Base-by-base conservation (phyloP, 805 yeast genomes). In the Candida manassasensis region DNA sequence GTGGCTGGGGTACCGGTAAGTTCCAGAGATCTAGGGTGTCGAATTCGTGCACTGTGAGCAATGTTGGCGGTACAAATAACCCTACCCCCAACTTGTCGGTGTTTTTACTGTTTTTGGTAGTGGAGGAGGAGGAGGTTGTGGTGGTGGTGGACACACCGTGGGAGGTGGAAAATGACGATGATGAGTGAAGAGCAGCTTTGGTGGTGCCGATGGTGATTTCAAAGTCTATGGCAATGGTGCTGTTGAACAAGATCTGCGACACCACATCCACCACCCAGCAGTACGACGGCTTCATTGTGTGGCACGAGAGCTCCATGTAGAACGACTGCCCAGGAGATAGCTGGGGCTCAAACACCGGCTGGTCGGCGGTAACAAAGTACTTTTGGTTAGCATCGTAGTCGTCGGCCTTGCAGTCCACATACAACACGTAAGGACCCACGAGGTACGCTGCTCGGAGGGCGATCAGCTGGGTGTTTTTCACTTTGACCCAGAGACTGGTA, bases 341-440 rank as follows among this genome's bases (percentile, higher is more conserved):
- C 50, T 79, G 84, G 0, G 90, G 81, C 47, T 83, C 87, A 51
- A 71, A 84, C 18, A 62, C 61, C 0, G 95, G 95, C 47, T 81
- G 88, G 50, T 84, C 89, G 0, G 85, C 86, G 2, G 89, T 78
- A 10, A 82, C 69, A 48, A 80, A 80, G 41, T 76, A 69, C 29
- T 62, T 57, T 36, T 66, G 53, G 26, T 70, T 55, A 36, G 73
- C 79, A 40, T 75, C 61, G 53, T 79, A 93, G 25, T 79, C 83
- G 8, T 57, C 66, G 0, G 90, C 79, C 29, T 80, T 67, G 32
- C 93, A 77, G 56, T 90, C 97, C 15, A 81, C 84, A 50, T 93
- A 93, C 4, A 93, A 59, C 2, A 85, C 69, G 52, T 79, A 90
- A 0, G 98, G 98, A 0, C 97, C 98, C 1, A 89, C 81, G 11